Percentiles rank a stretch among this genome's conserved stretches.
phyloP scores from a whole-genome alignment of 1,139 yeast species.

The Geotrichum candidum region DNA sequence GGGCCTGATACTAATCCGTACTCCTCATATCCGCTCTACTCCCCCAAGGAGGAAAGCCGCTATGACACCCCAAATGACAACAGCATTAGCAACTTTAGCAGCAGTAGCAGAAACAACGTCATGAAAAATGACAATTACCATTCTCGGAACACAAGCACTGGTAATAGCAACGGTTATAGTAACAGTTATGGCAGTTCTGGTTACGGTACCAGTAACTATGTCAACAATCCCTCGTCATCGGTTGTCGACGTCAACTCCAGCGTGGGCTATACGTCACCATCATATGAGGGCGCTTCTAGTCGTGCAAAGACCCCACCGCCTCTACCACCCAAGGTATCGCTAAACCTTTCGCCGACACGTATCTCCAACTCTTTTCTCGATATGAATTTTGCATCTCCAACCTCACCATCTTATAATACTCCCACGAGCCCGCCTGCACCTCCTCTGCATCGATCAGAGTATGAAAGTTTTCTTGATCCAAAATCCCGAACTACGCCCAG shows the following conservation, averaged over 20 bases:
- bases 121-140: background rate
- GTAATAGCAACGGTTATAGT: background rate
- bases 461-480: constrained; percentile 5
- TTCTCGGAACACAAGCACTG: background rate
- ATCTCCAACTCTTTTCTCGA: constrained; percentile 8
- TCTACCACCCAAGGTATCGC: constrained; percentile 15
- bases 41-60: background rate
- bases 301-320: constrained; percentile 10
- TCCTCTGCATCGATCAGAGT: constrained; percentile 6
- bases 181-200: background rate
- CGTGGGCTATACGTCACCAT: background rate
- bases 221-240: background rate
- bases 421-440: background rate
- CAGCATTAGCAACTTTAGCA: background rate
- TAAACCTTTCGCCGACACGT: background rate
- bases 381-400: background rate
- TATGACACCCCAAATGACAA: background rate
- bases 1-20: constrained; percentile 17
- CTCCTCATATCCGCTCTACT: constrained; percentile 5
- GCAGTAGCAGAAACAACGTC: background rate
- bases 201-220: background rate
- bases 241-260: background rate
- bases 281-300: background rate
- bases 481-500: background rate
- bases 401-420: background rate